A percentile compares a stretch with the other conserved stretches of the same genome.
Evolutionary conservation across 2,329 filamentous ascomycete species (phyloP).

Genomic region (Arthrobotrys entomopaga): DNA sequence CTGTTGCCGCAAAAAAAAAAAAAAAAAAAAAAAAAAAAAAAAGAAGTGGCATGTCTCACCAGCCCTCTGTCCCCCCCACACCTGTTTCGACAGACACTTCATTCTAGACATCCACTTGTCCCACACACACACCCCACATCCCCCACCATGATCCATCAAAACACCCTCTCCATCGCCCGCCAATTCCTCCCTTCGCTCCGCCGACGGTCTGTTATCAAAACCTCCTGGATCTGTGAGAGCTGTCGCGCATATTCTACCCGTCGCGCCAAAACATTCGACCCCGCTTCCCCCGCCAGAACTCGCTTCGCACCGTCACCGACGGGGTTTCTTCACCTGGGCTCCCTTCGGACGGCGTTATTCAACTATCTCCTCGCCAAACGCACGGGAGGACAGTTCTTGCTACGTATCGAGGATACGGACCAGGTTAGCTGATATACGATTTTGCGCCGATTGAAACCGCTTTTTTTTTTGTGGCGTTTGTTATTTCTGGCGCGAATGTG

Average conservation of each 20-base stretch:
- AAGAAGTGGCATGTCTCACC: constrained; percentile 24
- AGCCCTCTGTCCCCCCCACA: constrained; percentile 21
- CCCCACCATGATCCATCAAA: constrained; percentile 30
- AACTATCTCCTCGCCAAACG: constrained; percentile 90
- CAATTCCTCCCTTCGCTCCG: constrained; percentile 19
- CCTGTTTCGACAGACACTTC: not conserved
- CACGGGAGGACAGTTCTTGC: constrained; percentile 87
- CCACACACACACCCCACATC: not conserved
- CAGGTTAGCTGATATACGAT: constrained; percentile 68
- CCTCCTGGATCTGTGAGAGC: constrained; percentile 40
- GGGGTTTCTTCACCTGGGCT: constrained; percentile 90
- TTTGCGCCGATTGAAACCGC: constrained; percentile 56
- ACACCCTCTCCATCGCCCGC: constrained; percentile 28
- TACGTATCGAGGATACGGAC: constrained; percentile 95
- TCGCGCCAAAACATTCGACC: constrained; percentile 24
- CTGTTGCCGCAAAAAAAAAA: constrained; percentile 14
- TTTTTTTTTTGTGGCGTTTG: not conserved
- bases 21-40: constrained; percentile 14
- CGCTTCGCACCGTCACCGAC: constrained; percentile 97
- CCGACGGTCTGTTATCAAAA: constrained; percentile 1
- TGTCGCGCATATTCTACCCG: constrained; percentile 39
- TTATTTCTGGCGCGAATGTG: constrained; percentile 27
- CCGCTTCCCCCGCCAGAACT: constrained; percentile 68
- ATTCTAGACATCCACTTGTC: not conserved
- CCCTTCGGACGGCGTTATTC: constrained; percentile 90